phyloP scores from a whole-genome alignment of 2,329 filamentous ascomycete genomes.

The Aspergillus luchuensis region DNA sequence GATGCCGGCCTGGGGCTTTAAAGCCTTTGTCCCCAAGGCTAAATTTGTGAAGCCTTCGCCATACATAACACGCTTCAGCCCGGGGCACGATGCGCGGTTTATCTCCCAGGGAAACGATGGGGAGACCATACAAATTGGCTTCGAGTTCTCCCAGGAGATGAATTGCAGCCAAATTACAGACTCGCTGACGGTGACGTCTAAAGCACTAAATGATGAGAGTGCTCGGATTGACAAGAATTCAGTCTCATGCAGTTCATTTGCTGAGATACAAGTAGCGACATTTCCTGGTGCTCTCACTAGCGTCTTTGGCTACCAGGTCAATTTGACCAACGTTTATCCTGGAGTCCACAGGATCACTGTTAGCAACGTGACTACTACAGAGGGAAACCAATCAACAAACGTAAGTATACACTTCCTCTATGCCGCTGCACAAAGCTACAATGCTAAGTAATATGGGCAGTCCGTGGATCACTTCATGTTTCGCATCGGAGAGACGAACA shows the following conservation, averaged over 20 bases:
- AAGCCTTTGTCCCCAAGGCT: conserved; percentile 58
- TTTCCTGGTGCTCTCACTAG: conserved; percentile 56
- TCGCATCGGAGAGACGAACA: conserved; percentile 57
- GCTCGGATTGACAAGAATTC: conserved; percentile 48
- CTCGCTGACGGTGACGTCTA: conserved; percentile 55
- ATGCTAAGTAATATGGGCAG: neutral
- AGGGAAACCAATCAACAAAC: conserved; percentile 49
- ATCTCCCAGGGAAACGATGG: conserved; percentile 47
- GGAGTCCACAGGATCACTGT: conserved; percentile 62
- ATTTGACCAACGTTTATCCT: conserved; percentile 57
- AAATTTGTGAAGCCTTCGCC: conserved; percentile 55
- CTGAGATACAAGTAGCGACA: conserved; percentile 14
- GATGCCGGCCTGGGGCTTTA: conserved; percentile 59
- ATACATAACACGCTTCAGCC: conserved; percentile 60
- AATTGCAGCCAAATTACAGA: conserved; percentile 59
- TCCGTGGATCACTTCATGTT: conserved; percentile 59
- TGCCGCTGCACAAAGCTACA: neutral
- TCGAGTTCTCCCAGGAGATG: conserved; percentile 63
- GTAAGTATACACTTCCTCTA: conserved; percentile 23
- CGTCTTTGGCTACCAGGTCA: conserved; percentile 56
- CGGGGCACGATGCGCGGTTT: conserved; percentile 62
- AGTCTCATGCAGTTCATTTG: conserved; percentile 49
- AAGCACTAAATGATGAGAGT: conserved; percentile 37
- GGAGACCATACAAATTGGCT: conserved; percentile 52
- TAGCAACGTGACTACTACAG: conserved; percentile 51